Base-by-base conservation (phyloP, 2,329 filamentous ascomycete genomes). In the Botrytis sinoallii region DNA sequence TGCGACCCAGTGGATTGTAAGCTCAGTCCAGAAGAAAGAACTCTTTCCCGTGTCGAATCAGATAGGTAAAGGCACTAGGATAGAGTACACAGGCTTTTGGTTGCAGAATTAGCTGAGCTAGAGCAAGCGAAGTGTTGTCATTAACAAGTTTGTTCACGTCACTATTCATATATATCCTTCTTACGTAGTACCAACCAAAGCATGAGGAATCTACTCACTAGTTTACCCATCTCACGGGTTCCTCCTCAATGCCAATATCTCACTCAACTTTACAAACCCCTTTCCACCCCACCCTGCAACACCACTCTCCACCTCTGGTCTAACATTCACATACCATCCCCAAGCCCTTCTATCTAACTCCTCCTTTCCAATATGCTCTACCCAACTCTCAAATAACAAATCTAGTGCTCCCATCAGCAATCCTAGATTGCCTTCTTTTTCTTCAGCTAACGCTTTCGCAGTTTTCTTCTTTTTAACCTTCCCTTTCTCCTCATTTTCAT, bases 211-310 rank as follows among this genome's bases (percentile, higher is more conserved):
- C 29, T 32, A 69, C 48, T 69, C 66, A 69, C 48, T 16, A 44
- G 57, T 52, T 65, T 20, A 20, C 25, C n/a, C 38, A 32, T n/a
- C 22, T 77, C 70, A 79, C 48, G 57, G 75, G 66, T 78, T 84
- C 70, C 87, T 84, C 73, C 87, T 85, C 75, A 93, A 79, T 14
- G 86, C 85, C 76, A 95, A 81, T 59, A 97, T 93, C 76, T 89
- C 89, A 22, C 84, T 84, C 52, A 97, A 81, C 77, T 85, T 89
- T 42, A 97, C 84, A 71, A 85, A 84, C 1, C 92, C 93, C 82
- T 95, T 96, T 20, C 91, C 92, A 42, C 94, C 94, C 94, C 94
- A 97, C 2, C 94, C 94, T 32, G 89, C 88, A 66, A 89, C 88
- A 0, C 94, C 94, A 73, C 86, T 83, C 74, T 92, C 90, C 3